A percentile compares a stretch with the other conserved stretches of the same genome.
phyloP scores from a whole-genome alignment of 331 rosid species.

The Acacia pycnantha region DNA sequence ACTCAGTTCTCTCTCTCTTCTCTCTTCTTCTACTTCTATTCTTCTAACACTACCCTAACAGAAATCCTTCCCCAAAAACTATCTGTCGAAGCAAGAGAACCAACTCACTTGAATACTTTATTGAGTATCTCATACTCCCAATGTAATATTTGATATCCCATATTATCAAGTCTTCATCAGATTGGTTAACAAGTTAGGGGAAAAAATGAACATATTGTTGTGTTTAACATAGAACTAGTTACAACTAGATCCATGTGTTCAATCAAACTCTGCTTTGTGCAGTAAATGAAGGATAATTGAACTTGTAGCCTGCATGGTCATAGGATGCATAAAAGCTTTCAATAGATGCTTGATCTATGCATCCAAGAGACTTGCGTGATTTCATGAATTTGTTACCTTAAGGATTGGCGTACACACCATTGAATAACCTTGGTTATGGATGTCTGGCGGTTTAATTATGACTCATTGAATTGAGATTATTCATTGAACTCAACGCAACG shows the following conservation, averaged over 20 bases:
- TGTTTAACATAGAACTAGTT: no score
- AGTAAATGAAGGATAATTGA: background rate
- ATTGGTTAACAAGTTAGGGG: background rate
- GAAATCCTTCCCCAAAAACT: no score
- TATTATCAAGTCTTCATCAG: no score
- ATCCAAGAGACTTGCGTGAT: background rate
- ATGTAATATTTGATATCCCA: background rate
- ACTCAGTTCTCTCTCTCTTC: no score
- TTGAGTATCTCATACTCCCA: no score
- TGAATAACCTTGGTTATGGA: background rate
- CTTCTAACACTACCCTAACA: no score
- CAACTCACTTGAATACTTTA: no score
- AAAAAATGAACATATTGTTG: no score
- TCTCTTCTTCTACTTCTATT: no score
- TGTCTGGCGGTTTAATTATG: background rate
- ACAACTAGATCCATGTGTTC: background rate
- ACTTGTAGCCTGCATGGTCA: background rate
- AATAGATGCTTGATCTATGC: background rate
- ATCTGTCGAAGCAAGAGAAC: no score
- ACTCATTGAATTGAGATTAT: background rate
- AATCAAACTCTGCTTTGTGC: no score
- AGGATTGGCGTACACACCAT: background rate
- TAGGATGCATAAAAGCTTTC: background rate
- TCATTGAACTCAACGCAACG: no score
- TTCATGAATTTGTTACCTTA: background rate